Percentiles rank a stretch among this genome's conserved stretches.
Evolutionary conservation across 2,329 filamentous ascomycete genomes (phyloP).

Genomic region (Lasiodiplodia theobromae): DNA sequence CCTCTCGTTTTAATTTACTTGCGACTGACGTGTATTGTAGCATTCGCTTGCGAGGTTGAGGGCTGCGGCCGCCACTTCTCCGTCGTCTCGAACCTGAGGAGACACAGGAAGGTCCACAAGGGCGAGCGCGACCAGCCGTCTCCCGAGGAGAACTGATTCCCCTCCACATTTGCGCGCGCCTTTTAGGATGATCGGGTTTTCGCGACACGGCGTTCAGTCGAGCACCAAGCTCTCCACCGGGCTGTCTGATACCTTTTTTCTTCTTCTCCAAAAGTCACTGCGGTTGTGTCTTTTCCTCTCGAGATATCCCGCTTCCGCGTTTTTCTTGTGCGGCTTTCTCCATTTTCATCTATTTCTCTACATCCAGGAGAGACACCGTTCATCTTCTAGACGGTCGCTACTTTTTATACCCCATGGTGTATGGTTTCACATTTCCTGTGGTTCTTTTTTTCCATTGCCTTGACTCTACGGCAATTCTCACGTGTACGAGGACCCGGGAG

Average conservation of each 20-base stretch:
- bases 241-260: slow-evolving; percentile 1
- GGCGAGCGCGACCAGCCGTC: slow-evolving; percentile 64
- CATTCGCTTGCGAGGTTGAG: slow-evolving; percentile 92
- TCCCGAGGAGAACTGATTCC: slow-evolving; percentile 49
- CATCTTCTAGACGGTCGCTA: slow-evolving; percentile 34
- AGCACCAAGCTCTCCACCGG: slow-evolving; percentile 9
- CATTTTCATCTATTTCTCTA: slow-evolving; percentile 6
- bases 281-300: slow-evolving; percentile 26
- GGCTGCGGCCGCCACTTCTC: slow-evolving; percentile 96
- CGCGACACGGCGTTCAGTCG: slow-evolving; percentile 18
- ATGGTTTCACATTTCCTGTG: slow-evolving; percentile 21
- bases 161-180: slow-evolving; percentile 9
- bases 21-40: slow-evolving; percentile 56
- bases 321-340: slow-evolving; percentile 7
- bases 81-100: slow-evolving; percentile 91
- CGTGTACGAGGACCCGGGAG: slow-evolving; percentile 17
- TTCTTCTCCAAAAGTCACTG: slow-evolving; percentile 23
- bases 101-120: slow-evolving; percentile 96
- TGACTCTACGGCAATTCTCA: slow-evolving; percentile 17
- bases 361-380: slow-evolving; percentile 28
- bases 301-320: slow-evolving; percentile 31
- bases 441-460: slow-evolving; percentile 10
- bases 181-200: slow-evolving; percentile 10
- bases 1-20: neutral
- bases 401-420: slow-evolving; percentile 33